A percentile compares a stretch with the other conserved stretches of the same genome.
phyloP scores from a whole-genome alignment of 352 stramenopile genomes.

The Thraustochytrium sp. region DNA sequence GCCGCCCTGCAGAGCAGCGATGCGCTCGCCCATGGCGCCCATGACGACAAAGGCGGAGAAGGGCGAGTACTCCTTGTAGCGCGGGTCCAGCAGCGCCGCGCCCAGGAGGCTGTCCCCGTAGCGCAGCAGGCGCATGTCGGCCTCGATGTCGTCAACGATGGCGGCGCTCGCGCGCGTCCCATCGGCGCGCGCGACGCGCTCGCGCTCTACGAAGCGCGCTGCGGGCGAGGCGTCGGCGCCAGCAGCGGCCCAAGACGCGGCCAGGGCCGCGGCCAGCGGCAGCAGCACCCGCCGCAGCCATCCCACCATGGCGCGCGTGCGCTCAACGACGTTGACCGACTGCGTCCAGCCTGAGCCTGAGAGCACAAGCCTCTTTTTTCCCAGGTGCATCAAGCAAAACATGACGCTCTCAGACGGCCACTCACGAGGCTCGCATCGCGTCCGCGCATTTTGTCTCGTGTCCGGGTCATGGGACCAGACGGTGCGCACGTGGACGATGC shows the following conservation, averaged over 20 bases:
- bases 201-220: background rate
- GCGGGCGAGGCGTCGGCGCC: no score
- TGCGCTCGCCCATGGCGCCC: background rate
- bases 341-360: no score
- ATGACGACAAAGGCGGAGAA: constrained; percentile 13
- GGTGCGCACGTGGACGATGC: no score
- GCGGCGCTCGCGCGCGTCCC: background rate
- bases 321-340: no score
- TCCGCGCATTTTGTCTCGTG: no score
- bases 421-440: no score
- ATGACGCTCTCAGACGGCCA: no score
- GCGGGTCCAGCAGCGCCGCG: background rate
- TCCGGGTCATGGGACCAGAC: no score
- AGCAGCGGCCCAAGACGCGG: no score
- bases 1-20: background rate
- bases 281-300: background rate
- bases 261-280: background rate
- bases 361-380: no score
- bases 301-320: background rate
- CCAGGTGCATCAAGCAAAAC: no score
- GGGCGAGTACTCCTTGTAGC: background rate
- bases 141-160: background rate
- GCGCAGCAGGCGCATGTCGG: background rate
- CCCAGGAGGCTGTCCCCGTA: constrained; percentile 25
- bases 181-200: background rate